Evolutionary conservation across 305 asterid genomes (phyloP).

Genomic region (Fraxinus ornus): DNA sequence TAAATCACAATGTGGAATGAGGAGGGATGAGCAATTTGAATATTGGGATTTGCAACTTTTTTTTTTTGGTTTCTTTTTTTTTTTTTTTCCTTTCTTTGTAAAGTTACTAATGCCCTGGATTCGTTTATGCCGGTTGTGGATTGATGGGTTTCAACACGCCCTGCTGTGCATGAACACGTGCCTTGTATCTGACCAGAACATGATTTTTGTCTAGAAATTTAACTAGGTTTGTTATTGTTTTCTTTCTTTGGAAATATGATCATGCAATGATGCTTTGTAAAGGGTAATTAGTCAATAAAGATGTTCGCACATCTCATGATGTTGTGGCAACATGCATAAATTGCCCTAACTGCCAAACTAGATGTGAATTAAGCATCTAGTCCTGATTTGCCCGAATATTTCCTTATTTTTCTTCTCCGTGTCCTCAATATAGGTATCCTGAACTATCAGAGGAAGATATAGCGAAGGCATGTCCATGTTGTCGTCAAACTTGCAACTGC

Average conservation of each 20-base stretch:
- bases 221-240: not conserved
- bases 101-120: not conserved
- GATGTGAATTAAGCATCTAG: conserved; percentile 4
- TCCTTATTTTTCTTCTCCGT: conserved; percentile 1
- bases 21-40: not conserved
- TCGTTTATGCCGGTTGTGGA: not conserved
- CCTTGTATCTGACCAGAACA: not conserved
- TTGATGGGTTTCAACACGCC: not conserved
- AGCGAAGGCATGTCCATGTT: conserved; percentile 49
- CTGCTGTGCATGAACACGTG: not conserved
- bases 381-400: not conserved
- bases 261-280: not conserved
- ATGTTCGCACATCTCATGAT: not conserved
- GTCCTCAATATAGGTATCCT: conserved; percentile 53
- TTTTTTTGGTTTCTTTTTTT: too few relatives aligned
- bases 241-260: not conserved
- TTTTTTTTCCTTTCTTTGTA: not conserved
- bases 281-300: not conserved
- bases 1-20: not conserved
- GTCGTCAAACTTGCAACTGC: conserved; percentile 60
- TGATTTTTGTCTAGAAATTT: not conserved
- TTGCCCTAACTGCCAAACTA: not conserved
- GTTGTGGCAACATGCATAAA: not conserved
- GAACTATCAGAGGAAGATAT: conserved; percentile 40
- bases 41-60: not conserved